Conservation (phyloP, 75 land plant species). For the Pseudotsuga menziesii region DNA sequence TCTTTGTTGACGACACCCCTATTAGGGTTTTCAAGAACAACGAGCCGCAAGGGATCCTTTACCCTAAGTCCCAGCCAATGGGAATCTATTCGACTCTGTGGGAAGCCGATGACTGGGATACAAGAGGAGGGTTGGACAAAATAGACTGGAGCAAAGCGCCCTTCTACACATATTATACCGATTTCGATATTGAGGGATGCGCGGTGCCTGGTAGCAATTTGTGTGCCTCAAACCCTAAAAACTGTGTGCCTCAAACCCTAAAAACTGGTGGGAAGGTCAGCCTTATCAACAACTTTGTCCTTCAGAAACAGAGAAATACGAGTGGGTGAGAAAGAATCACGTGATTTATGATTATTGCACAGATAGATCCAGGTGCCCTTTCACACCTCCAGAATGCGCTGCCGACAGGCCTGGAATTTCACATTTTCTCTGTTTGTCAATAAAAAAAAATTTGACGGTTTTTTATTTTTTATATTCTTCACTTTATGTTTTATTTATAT, state of each 20-base stretch:
- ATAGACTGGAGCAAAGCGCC: constrained; percentile 77
- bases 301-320: constrained; percentile 15
- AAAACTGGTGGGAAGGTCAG: constrained; percentile 39
- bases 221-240: too few species aligned
- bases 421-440: too few species aligned
- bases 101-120: constrained; percentile 89
- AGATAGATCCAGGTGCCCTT: constrained; percentile 47
- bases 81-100: constrained; percentile 72
- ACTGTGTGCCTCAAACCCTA: constrained; percentile 18
- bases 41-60: constrained; percentile 45
- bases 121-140: constrained; percentile 74
- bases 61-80: constrained; percentile 65
- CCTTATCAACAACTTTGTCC: constrained; percentile 26
- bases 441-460: too few species aligned
- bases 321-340: constrained; percentile 57
- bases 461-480: too few species aligned
- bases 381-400: constrained; percentile 46
- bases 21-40: constrained; percentile 83
- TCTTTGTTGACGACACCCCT: constrained; percentile 66
- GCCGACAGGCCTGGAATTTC: too few species aligned
- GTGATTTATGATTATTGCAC: constrained; percentile 75
- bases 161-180: constrained; percentile 59
- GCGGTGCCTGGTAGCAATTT: constrained; percentile 27
- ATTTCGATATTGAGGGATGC: constrained; percentile 75
- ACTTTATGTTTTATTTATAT: too few species aligned